Conservation (phyloP, 768 basidiomycete species). For the Neoboletus subvelutipes region DNA sequence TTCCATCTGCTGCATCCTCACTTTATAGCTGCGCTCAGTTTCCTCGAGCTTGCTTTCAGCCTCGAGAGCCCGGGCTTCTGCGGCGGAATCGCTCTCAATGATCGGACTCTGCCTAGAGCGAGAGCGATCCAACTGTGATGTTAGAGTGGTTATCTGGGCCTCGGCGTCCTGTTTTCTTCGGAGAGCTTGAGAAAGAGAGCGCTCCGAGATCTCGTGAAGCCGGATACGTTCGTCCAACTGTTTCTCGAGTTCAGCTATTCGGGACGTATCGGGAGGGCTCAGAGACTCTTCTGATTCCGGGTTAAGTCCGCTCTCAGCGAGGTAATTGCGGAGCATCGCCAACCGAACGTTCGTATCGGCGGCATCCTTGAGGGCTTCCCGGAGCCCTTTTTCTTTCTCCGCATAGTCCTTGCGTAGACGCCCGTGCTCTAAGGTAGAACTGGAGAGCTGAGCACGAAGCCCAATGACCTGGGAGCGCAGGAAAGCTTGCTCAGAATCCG, state of each 20-base stretch:
- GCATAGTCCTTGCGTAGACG: constrained; percentile 67
- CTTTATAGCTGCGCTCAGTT: constrained; percentile 74
- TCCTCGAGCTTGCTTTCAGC: constrained; percentile 79
- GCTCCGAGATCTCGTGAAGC: constrained; percentile 70
- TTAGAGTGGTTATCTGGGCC: constrained; percentile 60
- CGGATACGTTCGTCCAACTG: constrained; percentile 72
- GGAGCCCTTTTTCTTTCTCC: constrained; percentile 62
- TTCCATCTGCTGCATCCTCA: constrained; percentile 85
- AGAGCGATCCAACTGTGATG: constrained; percentile 63
- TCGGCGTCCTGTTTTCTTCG: constrained; percentile 76
- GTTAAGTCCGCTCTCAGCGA: constrained; percentile 84
- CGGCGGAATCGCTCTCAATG: constrained; percentile 35
- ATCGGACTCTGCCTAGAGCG: constrained; percentile 58
- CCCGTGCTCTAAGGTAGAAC: constrained; percentile 65
- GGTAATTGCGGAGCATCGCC: constrained; percentile 77
- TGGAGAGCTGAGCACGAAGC: constrained; percentile 71
- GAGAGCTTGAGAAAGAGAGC: constrained; percentile 64
- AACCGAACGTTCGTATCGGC: constrained; percentile 72
- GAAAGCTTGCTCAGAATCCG: constrained; percentile 60
- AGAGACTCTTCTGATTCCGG: constrained; percentile 66
- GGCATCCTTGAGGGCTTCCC: constrained; percentile 61
- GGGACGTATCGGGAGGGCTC: constrained; percentile 35
- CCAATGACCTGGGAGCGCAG: constrained; percentile 73
- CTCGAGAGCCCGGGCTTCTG: constrained; percentile 55
- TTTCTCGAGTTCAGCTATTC: constrained; percentile 74